Base-by-base conservation (phyloP, 1,284 basidiomycete genomes). In the Pseudozyma tsukubaensis region DNA sequence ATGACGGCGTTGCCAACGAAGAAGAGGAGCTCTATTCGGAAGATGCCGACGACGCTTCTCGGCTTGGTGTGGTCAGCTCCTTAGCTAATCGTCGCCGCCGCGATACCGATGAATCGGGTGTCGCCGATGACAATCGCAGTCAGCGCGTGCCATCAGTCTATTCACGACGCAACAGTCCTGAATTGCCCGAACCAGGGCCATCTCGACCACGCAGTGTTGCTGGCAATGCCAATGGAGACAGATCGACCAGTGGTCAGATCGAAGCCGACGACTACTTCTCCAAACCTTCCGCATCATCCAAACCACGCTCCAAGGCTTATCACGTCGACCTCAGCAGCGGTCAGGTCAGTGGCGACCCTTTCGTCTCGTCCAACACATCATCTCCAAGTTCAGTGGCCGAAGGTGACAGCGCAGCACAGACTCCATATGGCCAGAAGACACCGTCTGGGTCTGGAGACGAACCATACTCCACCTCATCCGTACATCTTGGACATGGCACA, bases 111-210 rank as follows among this genome's bases (percentile, higher is more conserved):
- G 60, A 64, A 21, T 24, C 39, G 29, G 51, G 14, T 12, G n/a
- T 47, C 7, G 16, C 47, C 29, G 53, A 70, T n/a, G 60, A 67
- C 50, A 51, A 45, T 24, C 59, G 56, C 44, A 54, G 58, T 49
- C 65, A 59, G 18, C 68, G 58, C 9, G 50, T 62, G 12, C 40
- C 68, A n/a, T 72, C 76, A 18, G 45, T 72, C 50, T 77, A 73
- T 52, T 71, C 72, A 18, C 65, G 72, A 2, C 65, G 73, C 54
- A 69, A 75, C 50, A 75, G 72, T 35, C 72, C 72, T 37, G 66
- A 75, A 13, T 39, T 64, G 14, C 58, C 59, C 16, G 57, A 64
- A 19, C 56, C 66, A 8, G 61, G 60, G 10, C 59, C 71, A 1
- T 69, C 74, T 42, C 65, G 66, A 13, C 62, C 65, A 21, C 61